Base-by-base conservation (phyloP, 768 basidiomycete species). In the Chalciporus sphaerocephalus region DNA sequence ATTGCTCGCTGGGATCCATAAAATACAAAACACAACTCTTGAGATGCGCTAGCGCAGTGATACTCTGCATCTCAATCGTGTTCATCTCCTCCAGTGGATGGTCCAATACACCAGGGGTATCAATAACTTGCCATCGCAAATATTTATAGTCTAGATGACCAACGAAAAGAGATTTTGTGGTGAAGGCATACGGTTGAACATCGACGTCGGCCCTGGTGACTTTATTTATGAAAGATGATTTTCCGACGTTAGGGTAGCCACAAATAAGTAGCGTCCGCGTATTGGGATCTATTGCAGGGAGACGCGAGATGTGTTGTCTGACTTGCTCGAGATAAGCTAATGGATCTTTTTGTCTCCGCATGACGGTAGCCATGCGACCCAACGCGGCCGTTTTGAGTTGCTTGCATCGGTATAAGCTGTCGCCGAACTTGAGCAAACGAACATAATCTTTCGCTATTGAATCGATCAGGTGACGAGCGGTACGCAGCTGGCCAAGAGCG, bases 61-160 rank as follows among this genome's bases (percentile, higher is more conserved):
- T 96, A 57, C 91, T 94, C 75, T 99, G 96, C 95, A 98, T 99
- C 72, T 99, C 96, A 57, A 99, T 99, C 48, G 94, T 98, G 75
- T 98, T 98, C 96, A 99, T 98, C 41, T 99, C 96, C 69, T 99
- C 95, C 24, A 98, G 75, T 2, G 95, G 94, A 66, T 98, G 96
- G 64, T 99, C 96, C 54, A 99, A 78, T 48, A 99, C 86, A 48
- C 96, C 96, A 2, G 96, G 96, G 32, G 96, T 99, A 75, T 99
- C 96, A 59, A 99, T 97, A 40, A 99, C 95, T 67, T 99, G 96
- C 96, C 96, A 99, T 50, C 96, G 84, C 57, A 99, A 78, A 72
- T 99, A 99, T 62, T 93, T 95, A 76, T 99, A 97, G 68, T 99
- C 96, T 64, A 98, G 76, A 69, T 99, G 96, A 1, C 96, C 96